Conservation (phyloP, 1,284 basidiomycete species). For the Coniferiporia weirii region DNA sequence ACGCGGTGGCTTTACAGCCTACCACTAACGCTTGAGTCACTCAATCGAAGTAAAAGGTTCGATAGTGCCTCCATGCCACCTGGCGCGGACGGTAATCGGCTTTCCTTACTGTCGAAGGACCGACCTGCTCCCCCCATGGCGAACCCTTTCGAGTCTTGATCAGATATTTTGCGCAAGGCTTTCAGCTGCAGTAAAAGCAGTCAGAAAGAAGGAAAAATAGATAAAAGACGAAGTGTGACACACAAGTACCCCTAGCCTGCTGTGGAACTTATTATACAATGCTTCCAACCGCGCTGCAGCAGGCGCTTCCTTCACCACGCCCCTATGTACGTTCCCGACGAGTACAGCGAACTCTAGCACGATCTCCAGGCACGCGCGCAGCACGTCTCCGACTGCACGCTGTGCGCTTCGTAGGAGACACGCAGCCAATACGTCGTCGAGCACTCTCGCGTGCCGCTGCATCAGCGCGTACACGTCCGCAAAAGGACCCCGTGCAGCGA, state of each 20-base stretch:
- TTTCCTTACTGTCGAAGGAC: constrained; percentile 16
- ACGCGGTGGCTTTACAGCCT: not conserved
- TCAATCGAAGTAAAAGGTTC: constrained; percentile 22
- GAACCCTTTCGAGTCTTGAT: constrained; percentile 27
- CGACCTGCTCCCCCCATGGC: constrained; percentile 26
- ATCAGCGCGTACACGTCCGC: constrained; percentile 75
- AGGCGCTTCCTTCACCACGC: constrained; percentile 52
- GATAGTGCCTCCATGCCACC: constrained; percentile 28
- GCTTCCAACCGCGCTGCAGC: constrained; percentile 52
- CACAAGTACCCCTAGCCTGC: constrained; percentile 55
- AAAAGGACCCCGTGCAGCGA: constrained; percentile 34
- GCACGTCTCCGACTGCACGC: constrained; percentile 57
- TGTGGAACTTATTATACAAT: constrained; percentile 49
- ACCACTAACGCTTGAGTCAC: constrained; percentile 8
- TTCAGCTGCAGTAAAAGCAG: constrained; percentile 25
- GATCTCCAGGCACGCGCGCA: constrained; percentile 61
- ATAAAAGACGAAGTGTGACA: constrained; percentile 26
- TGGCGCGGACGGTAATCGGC: constrained; percentile 20
- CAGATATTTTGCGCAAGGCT: constrained; percentile 28
- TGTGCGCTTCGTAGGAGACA: constrained; percentile 75
- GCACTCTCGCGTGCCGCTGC: constrained; percentile 58
- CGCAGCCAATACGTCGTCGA: constrained; percentile 74
- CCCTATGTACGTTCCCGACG: constrained; percentile 55
- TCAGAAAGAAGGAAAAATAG: not conserved
- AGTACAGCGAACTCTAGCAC: constrained; percentile 69